These are phyloP conservation scores for Cladosporium sp. DNA, from an alignment of 2,329 filamentous ascomycete genomes.

Conservation along the genomic window DNA sequence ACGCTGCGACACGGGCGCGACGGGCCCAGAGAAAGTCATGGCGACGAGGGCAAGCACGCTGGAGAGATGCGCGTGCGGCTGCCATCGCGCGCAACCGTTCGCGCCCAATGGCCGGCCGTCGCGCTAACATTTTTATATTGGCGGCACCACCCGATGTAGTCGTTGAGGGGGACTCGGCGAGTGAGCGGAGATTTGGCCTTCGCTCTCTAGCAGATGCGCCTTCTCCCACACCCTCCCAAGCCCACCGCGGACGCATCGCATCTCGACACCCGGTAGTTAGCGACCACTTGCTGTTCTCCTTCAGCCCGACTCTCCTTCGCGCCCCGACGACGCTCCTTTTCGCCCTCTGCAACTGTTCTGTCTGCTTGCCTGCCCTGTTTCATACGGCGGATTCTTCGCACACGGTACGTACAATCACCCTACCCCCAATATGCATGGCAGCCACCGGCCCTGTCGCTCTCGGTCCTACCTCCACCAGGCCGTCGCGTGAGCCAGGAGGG, in stretches of 20 bases:
- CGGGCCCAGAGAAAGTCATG: too few relatives aligned
- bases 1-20: too few relatives aligned
- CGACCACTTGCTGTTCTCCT: conserved; percentile 6
- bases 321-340: conserved; percentile 4
- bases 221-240: conserved; percentile 7
- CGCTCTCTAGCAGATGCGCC: conserved; percentile 3
- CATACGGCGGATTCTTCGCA: neutral
- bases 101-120: neutral
- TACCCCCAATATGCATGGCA: neutral
- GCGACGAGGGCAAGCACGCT: neutral
- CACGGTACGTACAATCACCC: neutral
- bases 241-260: neutral
- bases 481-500: neutral
- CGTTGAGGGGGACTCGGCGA: conserved; percentile 5
- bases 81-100: neutral
- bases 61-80: neutral
- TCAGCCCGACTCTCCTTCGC: conserved; percentile 10
- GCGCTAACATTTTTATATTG: neutral
- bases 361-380: neutral
- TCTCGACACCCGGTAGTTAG: conserved; percentile 6
- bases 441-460: neutral
- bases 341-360: neutral
- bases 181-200: neutral
- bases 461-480: neutral
- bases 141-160: neutral